Conservation (phyloP, 2,329 filamentous ascomycete genomes). For the Penicillium sumatraense region DNA sequence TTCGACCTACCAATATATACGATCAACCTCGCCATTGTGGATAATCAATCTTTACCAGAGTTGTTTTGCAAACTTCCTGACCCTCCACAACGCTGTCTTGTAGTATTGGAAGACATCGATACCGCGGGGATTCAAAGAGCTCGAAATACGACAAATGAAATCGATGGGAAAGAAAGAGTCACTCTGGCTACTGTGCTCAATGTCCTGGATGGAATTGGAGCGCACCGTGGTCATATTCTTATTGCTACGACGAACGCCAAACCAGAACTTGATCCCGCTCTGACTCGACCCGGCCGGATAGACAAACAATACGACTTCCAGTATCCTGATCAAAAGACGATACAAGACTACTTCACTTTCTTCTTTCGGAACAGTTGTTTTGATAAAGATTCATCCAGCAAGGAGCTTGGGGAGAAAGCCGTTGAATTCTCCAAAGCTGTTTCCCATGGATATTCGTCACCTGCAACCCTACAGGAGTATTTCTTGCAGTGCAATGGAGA, state of each 20-base stretch:
- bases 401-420: background rate
- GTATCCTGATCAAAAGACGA: background rate
- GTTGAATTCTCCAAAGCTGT: background rate
- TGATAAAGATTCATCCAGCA: background rate
- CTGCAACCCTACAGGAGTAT: background rate
- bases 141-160: background rate
- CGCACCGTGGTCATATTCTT: constrained; percentile 1
- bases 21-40: constrained; percentile 1
- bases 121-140: background rate
- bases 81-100: background rate
- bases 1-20: constrained; percentile 1
- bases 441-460: background rate
- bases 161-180: background rate
- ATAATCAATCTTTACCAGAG: background rate
- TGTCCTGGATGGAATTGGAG: background rate
- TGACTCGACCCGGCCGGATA: constrained; percentile 1
- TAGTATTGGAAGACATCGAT: constrained; percentile 2
- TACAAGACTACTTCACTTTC: constrained; percentile 1
- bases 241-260: constrained; percentile 3
- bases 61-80: constrained; percentile 1
- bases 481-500: background rate
- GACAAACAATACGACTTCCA: constrained; percentile 2
- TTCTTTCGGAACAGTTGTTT: background rate
- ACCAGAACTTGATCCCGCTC: background rate
- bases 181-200: background rate